Conservation (phyloP, 768 basidiomycete genomes). For the Boletales sp. region DNA sequence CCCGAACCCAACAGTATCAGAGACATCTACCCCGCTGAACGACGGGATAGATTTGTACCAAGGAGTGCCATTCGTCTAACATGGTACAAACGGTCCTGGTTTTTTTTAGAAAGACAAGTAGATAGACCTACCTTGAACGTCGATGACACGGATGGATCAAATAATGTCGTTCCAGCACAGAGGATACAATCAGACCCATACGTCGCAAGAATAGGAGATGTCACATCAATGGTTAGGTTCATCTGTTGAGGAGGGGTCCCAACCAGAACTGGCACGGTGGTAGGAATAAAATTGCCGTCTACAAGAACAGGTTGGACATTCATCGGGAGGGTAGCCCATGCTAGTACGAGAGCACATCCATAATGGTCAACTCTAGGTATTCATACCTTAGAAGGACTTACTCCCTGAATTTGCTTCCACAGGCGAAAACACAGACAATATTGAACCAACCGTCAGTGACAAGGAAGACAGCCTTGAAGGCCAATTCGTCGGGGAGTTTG, state of each 20-base stretch:
- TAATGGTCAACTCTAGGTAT: too few species aligned
- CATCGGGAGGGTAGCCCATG: constrained; percentile 26
- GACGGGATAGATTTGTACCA: constrained; percentile 14
- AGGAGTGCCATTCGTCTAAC: constrained; percentile 14
- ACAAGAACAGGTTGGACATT: constrained; percentile 14
- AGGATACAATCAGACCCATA: constrained; percentile 24
- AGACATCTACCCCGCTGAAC: constrained; percentile 15
- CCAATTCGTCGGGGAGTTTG: neutral
- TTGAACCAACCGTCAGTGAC: neutral
- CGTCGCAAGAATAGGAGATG: constrained; percentile 9
- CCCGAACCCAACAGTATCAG: constrained; percentile 18
- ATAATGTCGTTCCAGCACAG: constrained; percentile 19
- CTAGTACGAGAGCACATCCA: constrained; percentile 2
- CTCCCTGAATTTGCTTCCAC: constrained; percentile 15
- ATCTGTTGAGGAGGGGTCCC: constrained; percentile 28
- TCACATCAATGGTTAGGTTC: constrained; percentile 21
- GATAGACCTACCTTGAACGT: constrained; percentile 20
- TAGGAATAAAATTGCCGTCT: constrained; percentile 8
- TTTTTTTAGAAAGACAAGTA: too few species aligned
- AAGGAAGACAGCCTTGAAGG: neutral
- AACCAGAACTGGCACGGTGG: constrained; percentile 17
- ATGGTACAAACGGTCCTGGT: neutral
- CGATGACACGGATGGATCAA: constrained; percentile 22
- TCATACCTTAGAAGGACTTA: neutral
- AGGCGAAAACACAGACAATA: constrained; percentile 1